phyloP scores from a whole-genome alignment of 1,284 basidiomycete genomes.

The Marasmius sp. region DNA sequence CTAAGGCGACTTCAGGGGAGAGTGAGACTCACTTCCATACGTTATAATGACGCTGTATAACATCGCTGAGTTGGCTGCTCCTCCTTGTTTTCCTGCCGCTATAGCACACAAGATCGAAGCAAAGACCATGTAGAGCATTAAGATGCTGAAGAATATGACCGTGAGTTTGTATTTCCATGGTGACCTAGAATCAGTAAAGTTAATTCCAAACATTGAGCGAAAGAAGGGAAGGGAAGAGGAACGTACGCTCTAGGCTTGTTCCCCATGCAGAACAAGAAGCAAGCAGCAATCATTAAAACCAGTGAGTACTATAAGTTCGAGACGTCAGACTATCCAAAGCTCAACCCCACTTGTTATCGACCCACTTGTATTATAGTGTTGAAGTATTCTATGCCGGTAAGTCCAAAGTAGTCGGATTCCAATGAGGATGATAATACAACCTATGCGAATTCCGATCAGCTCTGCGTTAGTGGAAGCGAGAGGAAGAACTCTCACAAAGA shows the following conservation, averaged over 20 bases:
- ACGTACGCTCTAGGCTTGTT: slow-evolving; percentile 88
- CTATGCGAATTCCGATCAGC: slow-evolving; percentile 31
- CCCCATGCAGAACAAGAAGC: slow-evolving; percentile 96
- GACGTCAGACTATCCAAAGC: slow-evolving; percentile 9
- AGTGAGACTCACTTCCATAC: slow-evolving; percentile 66
- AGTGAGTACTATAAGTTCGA: slow-evolving; percentile 69
- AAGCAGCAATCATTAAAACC: slow-evolving; percentile 81
- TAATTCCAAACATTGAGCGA: not conserved
- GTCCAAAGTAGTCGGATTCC: slow-evolving; percentile 72
- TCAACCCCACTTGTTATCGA: not conserved
- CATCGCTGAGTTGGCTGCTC: slow-evolving; percentile 72
- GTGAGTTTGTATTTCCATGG: slow-evolving; percentile 85
- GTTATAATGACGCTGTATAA: slow-evolving; percentile 85
- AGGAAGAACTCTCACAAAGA: slow-evolving; percentile 72
- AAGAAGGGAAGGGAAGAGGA: not conserved
- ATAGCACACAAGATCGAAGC: slow-evolving; percentile 77
- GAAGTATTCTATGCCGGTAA: slow-evolving; percentile 72
- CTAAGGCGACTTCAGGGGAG: not conserved
- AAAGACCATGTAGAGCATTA: slow-evolving; percentile 82
- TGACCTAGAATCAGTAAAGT: slow-evolving; percentile 43
- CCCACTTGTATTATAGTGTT: slow-evolving; percentile 79
- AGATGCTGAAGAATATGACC: slow-evolving; percentile 72
- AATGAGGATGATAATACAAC: slow-evolving; percentile 87
- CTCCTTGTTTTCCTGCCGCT: slow-evolving; percentile 64
- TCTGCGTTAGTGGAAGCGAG: not conserved